Base-by-base conservation (phyloP, 768 basidiomycete species). In the Amanita thiersii region DNA sequence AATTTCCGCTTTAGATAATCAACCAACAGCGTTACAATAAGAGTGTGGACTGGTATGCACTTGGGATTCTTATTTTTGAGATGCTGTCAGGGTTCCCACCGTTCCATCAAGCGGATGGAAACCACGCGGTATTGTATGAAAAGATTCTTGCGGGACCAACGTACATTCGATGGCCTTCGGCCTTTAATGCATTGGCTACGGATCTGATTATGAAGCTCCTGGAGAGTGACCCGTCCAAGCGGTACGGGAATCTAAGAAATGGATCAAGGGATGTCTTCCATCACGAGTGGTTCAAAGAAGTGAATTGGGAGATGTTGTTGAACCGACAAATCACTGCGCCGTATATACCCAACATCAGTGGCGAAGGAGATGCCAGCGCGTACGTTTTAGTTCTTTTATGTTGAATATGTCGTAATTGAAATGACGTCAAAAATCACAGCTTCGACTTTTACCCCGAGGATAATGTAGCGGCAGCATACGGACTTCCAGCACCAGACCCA, bases 31-130 rank as follows among this genome's bases (percentile, higher is more conserved):
- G 92, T 4, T 98, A 99, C 58, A 94, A 93, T 57, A 94, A 96
- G 60, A 85, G 82, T 44, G 94, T 97, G 2, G 96, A 99, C 56
- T 99, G 93, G 93, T 99, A 97, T 65, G 94, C 96, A 1, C 75
- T 97, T 39, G 96, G 96, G 38, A 89, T 99, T 41, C 79, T 99
- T 47, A 86, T 93, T 43, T 99, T 86, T 58, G 96, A 99, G 63
- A 97, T 98, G 93, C 75, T 99, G 32, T 91, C 87, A 0, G 96
- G 96, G 5, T 81, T 86, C 19, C 90, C 93, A 19, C 96, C 96
- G 0, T 98, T 91, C 68, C 93, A 96, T 62, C 84, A 87, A 58
- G 68, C 75, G 18, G 88, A 90, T 56, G 77, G 69, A 35, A 87
- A 90, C 54, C 93, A 87, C 15, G 77, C 93, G 52, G 66, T 77